Percentiles rank a stretch among this genome's conserved stretches.
These are phyloP conservation scores for Cronartium quercuum DNA, from an alignment of 1,284 basidiomycete genomes.

Conservation along the genomic window DNA sequence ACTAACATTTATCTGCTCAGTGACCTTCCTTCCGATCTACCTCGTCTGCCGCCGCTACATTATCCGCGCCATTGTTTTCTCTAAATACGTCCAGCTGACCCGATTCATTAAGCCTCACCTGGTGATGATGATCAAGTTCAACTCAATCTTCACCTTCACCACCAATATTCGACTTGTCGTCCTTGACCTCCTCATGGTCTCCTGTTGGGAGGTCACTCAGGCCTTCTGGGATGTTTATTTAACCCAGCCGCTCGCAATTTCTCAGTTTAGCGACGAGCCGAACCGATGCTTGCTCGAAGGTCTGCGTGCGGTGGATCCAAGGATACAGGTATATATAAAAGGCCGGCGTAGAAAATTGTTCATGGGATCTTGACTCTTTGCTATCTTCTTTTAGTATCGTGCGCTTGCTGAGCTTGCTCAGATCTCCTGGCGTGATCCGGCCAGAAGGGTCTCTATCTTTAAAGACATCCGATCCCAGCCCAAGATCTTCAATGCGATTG, in stretches of 20 bases:
- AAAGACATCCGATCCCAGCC: slow-evolving; percentile 63
- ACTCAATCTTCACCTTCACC: slow-evolving; percentile 34
- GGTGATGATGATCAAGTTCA: slow-evolving; percentile 35
- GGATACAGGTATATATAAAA: slow-evolving; percentile 45
- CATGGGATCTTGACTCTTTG: not conserved
- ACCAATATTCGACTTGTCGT: slow-evolving; percentile 16
- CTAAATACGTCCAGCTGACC: slow-evolving; percentile 27
- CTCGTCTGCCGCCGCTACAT: slow-evolving; percentile 16
- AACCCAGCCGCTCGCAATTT: slow-evolving; percentile 24
- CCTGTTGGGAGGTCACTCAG: slow-evolving; percentile 30
- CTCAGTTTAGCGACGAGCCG: slow-evolving; percentile 19
- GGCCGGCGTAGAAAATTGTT: not conserved
- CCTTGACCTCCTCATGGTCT: slow-evolving; percentile 5
- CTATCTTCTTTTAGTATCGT: slow-evolving; percentile 44
- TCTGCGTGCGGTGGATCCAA: slow-evolving; percentile 48
- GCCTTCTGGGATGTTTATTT: slow-evolving; percentile 32
- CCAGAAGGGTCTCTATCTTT: slow-evolving; percentile 59
- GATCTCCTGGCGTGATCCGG: slow-evolving; percentile 47
- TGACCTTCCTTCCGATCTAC: slow-evolving; percentile 23
- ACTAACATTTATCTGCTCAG: slow-evolving; percentile 15
- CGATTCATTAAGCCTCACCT: slow-evolving; percentile 27
- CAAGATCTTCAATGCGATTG: slow-evolving; percentile 60
- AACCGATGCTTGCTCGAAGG: slow-evolving; percentile 57
- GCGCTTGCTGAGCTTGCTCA: slow-evolving; percentile 48
- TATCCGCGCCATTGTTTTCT: slow-evolving; percentile 27